phyloP scores from a whole-genome alignment of 352 stramenopile species.

The Globisporangium orthogonon region DNA sequence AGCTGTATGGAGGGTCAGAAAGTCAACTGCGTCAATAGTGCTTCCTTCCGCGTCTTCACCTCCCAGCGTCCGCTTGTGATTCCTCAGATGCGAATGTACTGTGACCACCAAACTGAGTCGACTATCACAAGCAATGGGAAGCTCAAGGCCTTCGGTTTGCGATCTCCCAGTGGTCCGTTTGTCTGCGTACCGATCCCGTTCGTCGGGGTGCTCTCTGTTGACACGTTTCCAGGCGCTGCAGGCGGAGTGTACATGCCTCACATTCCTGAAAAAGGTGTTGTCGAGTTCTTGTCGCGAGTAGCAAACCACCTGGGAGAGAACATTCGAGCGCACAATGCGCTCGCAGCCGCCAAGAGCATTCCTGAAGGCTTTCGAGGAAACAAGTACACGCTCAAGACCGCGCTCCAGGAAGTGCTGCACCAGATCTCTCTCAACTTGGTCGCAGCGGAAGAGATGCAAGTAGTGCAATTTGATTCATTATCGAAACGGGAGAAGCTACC shows the following conservation, averaged over 20 bases:
- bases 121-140: constrained; percentile 1
- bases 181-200: constrained; percentile 70
- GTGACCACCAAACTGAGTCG: constrained; percentile 15
- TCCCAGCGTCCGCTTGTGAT: constrained; percentile 43
- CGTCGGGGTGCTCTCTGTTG: constrained; percentile 53
- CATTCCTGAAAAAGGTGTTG: constrained; percentile 50
- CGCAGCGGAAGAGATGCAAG: constrained; percentile 28
- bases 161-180: constrained; percentile 25
- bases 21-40: constrained; percentile 30
- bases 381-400: constrained; percentile 25
- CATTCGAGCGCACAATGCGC: constrained; percentile 25
- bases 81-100: constrained; percentile 29
- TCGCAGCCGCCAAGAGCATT: constrained; percentile 15
- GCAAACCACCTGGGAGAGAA: constrained; percentile 42
- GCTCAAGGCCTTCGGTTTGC: constrained; percentile 24
- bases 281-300: constrained; percentile 38
- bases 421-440: constrained; percentile 36
- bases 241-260: constrained; percentile 34
- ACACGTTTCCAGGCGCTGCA: constrained; percentile 56
- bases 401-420: constrained; percentile 31
- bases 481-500: not conserved
- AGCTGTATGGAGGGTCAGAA: constrained; percentile 48
- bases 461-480: constrained; percentile 15
- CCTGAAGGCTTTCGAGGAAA: constrained; percentile 56
- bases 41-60: constrained; percentile 48